These are phyloP conservation scores for Cordyceps cateniannulata DNA, from an alignment of 2,329 filamentous ascomycete genomes.

Conservation along the genomic window DNA sequence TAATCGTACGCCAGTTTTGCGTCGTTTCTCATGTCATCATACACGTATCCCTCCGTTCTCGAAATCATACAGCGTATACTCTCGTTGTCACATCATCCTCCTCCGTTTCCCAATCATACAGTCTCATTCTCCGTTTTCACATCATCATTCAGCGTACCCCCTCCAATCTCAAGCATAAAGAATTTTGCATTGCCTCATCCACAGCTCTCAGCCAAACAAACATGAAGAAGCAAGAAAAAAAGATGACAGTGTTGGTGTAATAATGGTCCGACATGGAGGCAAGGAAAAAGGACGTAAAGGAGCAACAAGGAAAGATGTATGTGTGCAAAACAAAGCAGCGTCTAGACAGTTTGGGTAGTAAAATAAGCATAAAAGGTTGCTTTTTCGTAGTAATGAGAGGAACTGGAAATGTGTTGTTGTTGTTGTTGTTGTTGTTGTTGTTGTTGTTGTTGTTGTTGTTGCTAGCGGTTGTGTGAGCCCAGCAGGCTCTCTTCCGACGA, in stretches of 20 bases:
- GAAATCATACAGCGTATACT: no score
- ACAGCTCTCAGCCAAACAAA: not conserved
- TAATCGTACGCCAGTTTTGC: no score
- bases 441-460: not conserved
- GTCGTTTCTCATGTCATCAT: no score
- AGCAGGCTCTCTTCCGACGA: not conserved
- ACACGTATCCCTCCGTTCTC: no score
- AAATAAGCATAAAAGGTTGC: not conserved
- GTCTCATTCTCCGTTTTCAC: no score
- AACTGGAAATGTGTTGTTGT: not conserved
- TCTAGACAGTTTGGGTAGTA: not conserved
- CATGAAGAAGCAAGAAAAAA: not conserved
- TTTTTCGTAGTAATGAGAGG: not conserved
- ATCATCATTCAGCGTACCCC: no score
- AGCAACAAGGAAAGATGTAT: not conserved
- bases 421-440: not conserved
- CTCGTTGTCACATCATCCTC: no score
- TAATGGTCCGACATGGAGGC: constrained; percentile 5
- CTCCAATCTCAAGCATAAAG: not conserved
- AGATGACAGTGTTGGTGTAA: not conserved
- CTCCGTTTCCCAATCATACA: no score
- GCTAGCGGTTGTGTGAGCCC: not conserved
- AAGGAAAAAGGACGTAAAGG: not conserved
- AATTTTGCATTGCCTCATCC: no score
- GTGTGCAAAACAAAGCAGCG: not conserved